phyloP scores from a whole-genome alignment of 495 filamentous ascomycete species.

The Aspergillus sparsus region DNA sequence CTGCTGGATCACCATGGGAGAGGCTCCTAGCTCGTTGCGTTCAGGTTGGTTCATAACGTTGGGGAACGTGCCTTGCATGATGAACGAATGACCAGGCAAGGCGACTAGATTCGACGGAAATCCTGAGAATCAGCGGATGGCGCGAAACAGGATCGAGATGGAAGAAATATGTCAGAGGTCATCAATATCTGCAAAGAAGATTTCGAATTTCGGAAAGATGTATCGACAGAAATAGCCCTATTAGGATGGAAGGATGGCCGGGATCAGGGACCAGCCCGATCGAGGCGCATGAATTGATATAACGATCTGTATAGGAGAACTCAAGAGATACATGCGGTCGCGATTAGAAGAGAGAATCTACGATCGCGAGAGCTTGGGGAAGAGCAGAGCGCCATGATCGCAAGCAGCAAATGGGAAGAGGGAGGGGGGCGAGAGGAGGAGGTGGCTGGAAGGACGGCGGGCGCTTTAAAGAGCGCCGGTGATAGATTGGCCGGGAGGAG shows the following conservation, averaged over 20 bases:
- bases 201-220: slow-evolving; percentile 3
- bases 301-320: slow-evolving; percentile 7
- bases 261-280: slow-evolving; percentile 28
- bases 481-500: slow-evolving; percentile 21
- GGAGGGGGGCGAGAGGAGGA: slow-evolving; percentile 16
- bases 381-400: slow-evolving; percentile 20
- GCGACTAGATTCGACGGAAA: not conserved
- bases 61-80: slow-evolving; percentile 40
- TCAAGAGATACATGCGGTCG: slow-evolving; percentile 7
- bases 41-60: slow-evolving; percentile 39
- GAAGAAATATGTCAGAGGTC: not conserved
- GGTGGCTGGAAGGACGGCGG: slow-evolving; percentile 26
- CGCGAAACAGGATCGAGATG: not conserved
- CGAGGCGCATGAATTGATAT: slow-evolving; percentile 20
- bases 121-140: slow-evolving; percentile 3
- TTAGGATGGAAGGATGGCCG: slow-evolving; percentile 11
- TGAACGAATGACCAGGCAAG: slow-evolving; percentile 4
- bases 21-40: slow-evolving; percentile 31
- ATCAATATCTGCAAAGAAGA: slow-evolving; percentile 12
- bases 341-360: slow-evolving; percentile 16
- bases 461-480: slow-evolving; percentile 29
- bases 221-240: slow-evolving; percentile 10
- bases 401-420: slow-evolving; percentile 16
- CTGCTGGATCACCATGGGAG: slow-evolving; percentile 46
- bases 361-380: slow-evolving; percentile 8